Evolutionary conservation across 805 yeast species (phyloP), one percentile per base, ranked within the genome.

Genomic region (Vanderwaltozyma tropicalis): DNA sequence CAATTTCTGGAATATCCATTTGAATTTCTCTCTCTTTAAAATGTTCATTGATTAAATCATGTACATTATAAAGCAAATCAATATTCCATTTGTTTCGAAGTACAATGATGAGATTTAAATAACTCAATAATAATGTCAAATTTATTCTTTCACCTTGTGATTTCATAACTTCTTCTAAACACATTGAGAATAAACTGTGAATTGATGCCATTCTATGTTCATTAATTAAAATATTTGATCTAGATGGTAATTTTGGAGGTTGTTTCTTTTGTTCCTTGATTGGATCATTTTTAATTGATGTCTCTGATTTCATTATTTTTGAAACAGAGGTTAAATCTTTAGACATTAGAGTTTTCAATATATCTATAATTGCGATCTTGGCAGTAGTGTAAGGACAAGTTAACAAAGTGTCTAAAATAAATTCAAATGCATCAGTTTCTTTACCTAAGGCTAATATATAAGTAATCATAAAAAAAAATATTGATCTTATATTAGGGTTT

Each of bases 341-440:
- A 5, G 68, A 48, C 49, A 78, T 58, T 45, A 86, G 64, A 44
- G 77, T 81, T 54, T 81, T 85, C 49, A 86, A 67, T 19, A 85
- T 74, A 4, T 78, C 74, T 15, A 85, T 69, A 27, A 77, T 61
- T 3, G 74, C 74, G 17, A 77, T 66, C 45, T 76, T 76, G n/a
- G 74, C 72, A 26, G 71, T 68, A 28, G 67, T 74, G 50, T 69
- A 75, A 1, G 94, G 92, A 49, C 94, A 83, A 34, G 72, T 67
- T 20, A 67, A 63, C 35, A 89, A 63, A 0, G 88, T 70, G 52
- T 84, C 88, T 19, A 68, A 51, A 11, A 85, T 63, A 51, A 80
- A 83, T 3, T 63, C 63, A 58, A 75, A 84, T 1, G 82, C 60
- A 12, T 67, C 61, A 1, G 64, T 62, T 41, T 81, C 85, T 0